Evolutionary conservation across 2,329 filamentous ascomycete genomes (phyloP), one percentile per base, ranked within the genome.

Genomic region (Aureobasidium mangrovei): DNA sequence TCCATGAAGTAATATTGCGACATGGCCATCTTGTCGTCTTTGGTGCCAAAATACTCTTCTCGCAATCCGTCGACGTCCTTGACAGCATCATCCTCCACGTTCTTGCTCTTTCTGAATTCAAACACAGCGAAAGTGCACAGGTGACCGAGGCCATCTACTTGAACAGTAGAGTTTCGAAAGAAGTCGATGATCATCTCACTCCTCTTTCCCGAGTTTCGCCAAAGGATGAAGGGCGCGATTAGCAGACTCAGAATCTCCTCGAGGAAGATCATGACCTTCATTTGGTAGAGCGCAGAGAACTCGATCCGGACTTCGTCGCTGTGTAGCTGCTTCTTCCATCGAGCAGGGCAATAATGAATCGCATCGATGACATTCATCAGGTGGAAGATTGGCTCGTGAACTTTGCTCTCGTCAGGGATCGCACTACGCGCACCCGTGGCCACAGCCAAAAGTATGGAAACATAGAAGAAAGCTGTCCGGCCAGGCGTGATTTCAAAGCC

Each of bases 91-190:
- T 70, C 66, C 42, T 68, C 66, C 4, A 72, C 72, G 60, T 77
- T 77, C 26, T 84, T 77, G 27, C 84, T 86, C 67, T 90, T 91
- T 69, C 95, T 91, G 72, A 97, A 97, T 59, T 96, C 88, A 64
- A 98, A 98, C 35, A 95, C 89, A 3, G 93, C 93, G 71, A 96
- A 97, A 1, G 91, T 96, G 70, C 93, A 98, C 8, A 97, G 89
- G 60, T 96, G 91, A 26, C 93, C 93, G 35, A 98, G 79, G 0
- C 93, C 93, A 65, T 98, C 93, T 12, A 98, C 91, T 62, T 98
- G 91, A 26, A 98, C 84, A 0, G 93, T 97, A 62, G 97, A 96
- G 67, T 98, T 93, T 38, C 93, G 84, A 74, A 98, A 97, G 70
- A 98, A 98, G 70, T 98, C 93, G 56, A 97, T 85, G 59, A 98